Conservation (phyloP, 169 alveolate genomes). For the Plasmodium coatneyi region DNA sequence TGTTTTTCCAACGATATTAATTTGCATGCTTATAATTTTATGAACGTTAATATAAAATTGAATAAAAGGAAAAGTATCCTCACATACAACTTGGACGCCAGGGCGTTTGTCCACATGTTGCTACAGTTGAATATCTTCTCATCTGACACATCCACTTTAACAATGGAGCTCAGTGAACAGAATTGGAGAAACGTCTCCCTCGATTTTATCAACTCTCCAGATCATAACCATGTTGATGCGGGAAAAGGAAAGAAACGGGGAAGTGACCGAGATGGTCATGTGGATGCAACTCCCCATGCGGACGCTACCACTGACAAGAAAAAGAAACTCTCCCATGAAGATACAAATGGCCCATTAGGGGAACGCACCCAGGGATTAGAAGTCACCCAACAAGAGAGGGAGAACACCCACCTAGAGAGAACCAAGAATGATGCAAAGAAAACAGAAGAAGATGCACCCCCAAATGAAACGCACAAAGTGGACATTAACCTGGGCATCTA, state of each 20-base stretch:
- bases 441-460: not conserved
- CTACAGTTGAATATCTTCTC: slow-evolving; percentile 22
- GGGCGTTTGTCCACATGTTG: slow-evolving; percentile 79
- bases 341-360: not conserved
- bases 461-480: slow-evolving; percentile 42
- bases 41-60: slow-evolving; percentile 83
- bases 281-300: not conserved
- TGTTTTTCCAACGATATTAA: slow-evolving; percentile 92
- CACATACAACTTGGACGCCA: slow-evolving; percentile 88
- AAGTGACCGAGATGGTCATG: too few species aligned
- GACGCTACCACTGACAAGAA: not conserved
- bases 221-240: not conserved
- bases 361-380: not conserved
- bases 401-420: not conserved
- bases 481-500: slow-evolving; percentile 74
- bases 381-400: not conserved
- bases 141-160: not conserved
- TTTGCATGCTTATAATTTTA: slow-evolving; percentile 83
- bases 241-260: not conserved
- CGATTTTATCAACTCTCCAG: not conserved
- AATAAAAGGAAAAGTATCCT: slow-evolving; percentile 84
- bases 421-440: not conserved
- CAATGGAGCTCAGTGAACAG: slow-evolving; percentile 22
- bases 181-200: slow-evolving; percentile 24
- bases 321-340: not conserved